phyloP scores from a whole-genome alignment of 768 basidiomycete genomes.

The Termitomyces sp. region DNA sequence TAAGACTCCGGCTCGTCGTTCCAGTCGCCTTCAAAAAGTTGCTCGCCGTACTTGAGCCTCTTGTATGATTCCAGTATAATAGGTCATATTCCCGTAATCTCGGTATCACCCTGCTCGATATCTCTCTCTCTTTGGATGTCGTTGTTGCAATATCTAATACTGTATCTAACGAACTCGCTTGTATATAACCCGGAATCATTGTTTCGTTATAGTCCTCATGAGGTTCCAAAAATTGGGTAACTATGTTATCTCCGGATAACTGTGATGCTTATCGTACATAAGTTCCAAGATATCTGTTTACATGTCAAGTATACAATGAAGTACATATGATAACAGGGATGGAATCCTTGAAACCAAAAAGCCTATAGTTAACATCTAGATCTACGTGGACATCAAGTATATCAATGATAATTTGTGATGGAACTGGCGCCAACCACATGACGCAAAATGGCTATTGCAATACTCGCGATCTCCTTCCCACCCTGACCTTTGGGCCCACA shows the following conservation, averaged over 20 bases:
- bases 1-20: constrained; percentile 23
- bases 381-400: neutral
- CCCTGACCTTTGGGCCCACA: constrained; percentile 18
- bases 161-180: neutral
- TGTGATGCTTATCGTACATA: neutral
- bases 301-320: constrained; percentile 3
- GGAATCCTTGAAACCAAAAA: neutral
- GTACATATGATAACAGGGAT: neutral
- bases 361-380: neutral
- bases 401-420: neutral
- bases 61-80: neutral
- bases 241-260: neutral
- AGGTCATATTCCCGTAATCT: neutral
- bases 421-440: neutral
- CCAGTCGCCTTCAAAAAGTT: constrained; percentile 30
- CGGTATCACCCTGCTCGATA: neutral
- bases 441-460: constrained; percentile 1
- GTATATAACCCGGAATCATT: constrained; percentile 1
- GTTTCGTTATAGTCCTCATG: neutral
- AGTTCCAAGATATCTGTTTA: constrained; percentile 5
- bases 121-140: constrained; percentile 3
- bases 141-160: neutral
- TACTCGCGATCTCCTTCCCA: constrained; percentile 13
- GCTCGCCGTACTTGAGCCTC: constrained; percentile 14
- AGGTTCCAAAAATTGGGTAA: neutral